Conservation (phyloP, 495 filamentous ascomycete species). For the Penicillium daleae region DNA sequence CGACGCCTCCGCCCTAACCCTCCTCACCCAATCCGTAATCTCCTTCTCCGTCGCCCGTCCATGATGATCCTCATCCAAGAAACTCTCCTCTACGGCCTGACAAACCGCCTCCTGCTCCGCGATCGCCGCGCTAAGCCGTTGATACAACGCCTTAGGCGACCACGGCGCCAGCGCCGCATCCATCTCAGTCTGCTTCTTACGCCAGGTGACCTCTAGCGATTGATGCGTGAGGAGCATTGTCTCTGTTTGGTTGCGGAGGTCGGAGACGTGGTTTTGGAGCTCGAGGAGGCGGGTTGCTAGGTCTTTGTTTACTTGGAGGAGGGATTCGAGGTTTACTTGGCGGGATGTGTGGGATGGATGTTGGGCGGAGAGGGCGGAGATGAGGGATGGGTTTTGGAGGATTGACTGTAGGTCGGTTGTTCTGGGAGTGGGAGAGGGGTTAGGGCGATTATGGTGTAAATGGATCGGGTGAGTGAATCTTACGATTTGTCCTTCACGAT, state of each 20-base stretch:
- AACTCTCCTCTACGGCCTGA: constrained; percentile 84
- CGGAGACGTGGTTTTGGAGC: constrained; percentile 61
- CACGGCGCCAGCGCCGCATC: constrained; percentile 83
- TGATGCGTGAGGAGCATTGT: constrained; percentile 80
- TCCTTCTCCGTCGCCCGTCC: constrained; percentile 73
- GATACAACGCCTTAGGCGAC: constrained; percentile 81
- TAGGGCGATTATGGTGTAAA: not conserved
- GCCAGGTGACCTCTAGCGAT: constrained; percentile 89
- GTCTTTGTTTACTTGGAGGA: constrained; percentile 62
- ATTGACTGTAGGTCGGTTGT: constrained; percentile 67
- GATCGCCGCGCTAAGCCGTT: constrained; percentile 71
- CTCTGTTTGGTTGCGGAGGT: constrained; percentile 69
- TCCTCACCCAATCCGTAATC: constrained; percentile 77
- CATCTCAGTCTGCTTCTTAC: constrained; percentile 84
- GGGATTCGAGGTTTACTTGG: constrained; percentile 58
- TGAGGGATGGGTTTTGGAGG: constrained; percentile 59
- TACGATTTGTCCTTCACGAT: constrained; percentile 78
- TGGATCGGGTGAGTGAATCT: constrained; percentile 13
- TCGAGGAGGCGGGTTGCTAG: constrained; percentile 71
- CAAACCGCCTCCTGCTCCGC: constrained; percentile 84
- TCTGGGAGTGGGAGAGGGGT: constrained; percentile 28
- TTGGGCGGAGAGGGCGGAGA: constrained; percentile 65
- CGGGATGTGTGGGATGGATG: constrained; percentile 59
- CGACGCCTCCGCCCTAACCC: constrained; percentile 77
- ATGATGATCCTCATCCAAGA: constrained; percentile 65